Percentiles rank a stretch among this genome's conserved stretches.
phyloP scores from a whole-genome alignment of 257 asterid genomes.

The Nemophila menziesii region DNA sequence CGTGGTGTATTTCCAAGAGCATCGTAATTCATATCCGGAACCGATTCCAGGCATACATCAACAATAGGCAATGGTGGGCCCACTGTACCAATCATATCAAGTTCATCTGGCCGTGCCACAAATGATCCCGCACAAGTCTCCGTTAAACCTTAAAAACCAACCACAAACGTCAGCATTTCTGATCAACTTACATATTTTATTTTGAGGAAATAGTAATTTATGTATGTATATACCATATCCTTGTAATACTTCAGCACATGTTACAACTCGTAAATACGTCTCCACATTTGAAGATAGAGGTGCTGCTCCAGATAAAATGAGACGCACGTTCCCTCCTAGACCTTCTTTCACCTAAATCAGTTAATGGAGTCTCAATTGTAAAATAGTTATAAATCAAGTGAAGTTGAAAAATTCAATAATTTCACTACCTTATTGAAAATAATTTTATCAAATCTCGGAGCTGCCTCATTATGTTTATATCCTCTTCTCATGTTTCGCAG shows the following conservation, averaged over 20 bases:
- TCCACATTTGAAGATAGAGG: conserved; percentile 73
- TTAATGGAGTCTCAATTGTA: no score
- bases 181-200: no score
- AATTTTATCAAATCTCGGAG: conserved; percentile 57
- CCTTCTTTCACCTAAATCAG: conserved; percentile 62
- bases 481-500: conserved; percentile 53
- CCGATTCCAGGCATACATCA: conserved; percentile 62
- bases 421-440: conserved; percentile 54
- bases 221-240: conserved; percentile 47
- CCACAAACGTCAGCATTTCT: background rate
- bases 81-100: conserved; percentile 60
- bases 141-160: conserved; percentile 53
- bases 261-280: conserved; percentile 66
- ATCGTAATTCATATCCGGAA: conserved; percentile 78
- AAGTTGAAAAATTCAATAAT: background rate
- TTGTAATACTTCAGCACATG: conserved; percentile 74
- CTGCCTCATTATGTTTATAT: conserved; percentile 60
- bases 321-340: conserved; percentile 72
- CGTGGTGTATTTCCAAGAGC: conserved; percentile 55
- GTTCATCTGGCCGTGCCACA: conserved; percentile 61
- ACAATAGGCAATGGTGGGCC: conserved; percentile 77
- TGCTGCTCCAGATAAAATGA: conserved; percentile 79
- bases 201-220: background rate
- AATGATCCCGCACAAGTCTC: conserved; percentile 87
- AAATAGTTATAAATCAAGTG: background rate